Evolutionary conservation across 441 rosid genomes (phyloP).

Genomic region (Sinapis alba): DNA sequence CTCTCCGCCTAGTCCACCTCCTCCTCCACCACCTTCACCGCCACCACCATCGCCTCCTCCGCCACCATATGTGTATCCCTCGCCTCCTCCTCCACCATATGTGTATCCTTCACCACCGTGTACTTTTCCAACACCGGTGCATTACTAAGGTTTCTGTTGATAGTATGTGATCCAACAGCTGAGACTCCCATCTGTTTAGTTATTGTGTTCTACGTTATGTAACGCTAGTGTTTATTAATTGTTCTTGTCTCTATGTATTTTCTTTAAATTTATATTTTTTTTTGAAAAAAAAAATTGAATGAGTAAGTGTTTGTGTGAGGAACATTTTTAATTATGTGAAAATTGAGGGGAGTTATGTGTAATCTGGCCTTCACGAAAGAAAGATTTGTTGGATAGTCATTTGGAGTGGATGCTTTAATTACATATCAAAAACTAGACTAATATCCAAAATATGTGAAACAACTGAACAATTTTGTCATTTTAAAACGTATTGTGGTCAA

Average conservation of each 20-base stretch:
- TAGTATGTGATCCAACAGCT: neutral
- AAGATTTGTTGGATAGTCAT: neutral
- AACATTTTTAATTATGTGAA: neutral
- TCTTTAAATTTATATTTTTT: neutral
- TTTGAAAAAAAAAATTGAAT: neutral
- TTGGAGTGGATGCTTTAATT: no score
- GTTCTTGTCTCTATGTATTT: neutral
- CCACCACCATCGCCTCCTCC: constrained; percentile 33
- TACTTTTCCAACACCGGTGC: constrained; percentile 6
- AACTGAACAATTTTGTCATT: neutral
- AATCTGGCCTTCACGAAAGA: neutral
- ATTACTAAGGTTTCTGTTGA: constrained; percentile 18
- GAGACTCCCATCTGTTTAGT: constrained; percentile 24
- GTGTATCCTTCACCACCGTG: constrained; percentile 6
- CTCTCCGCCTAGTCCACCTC: constrained; percentile 42
- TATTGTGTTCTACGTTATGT: constrained; percentile 27
- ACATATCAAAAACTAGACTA: neutral
- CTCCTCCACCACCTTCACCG: neutral
- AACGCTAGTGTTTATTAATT: constrained; percentile 19
- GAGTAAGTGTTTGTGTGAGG: constrained; percentile 16
- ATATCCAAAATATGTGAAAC: neutral
- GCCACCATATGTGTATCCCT: neutral
- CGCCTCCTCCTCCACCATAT: constrained; percentile 6
- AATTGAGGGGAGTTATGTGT: neutral
- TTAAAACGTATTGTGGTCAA: neutral